Evolutionary conservation across 768 basidiomycete species (phyloP).

Genomic region (Asterophora lycoperdoides): DNA sequence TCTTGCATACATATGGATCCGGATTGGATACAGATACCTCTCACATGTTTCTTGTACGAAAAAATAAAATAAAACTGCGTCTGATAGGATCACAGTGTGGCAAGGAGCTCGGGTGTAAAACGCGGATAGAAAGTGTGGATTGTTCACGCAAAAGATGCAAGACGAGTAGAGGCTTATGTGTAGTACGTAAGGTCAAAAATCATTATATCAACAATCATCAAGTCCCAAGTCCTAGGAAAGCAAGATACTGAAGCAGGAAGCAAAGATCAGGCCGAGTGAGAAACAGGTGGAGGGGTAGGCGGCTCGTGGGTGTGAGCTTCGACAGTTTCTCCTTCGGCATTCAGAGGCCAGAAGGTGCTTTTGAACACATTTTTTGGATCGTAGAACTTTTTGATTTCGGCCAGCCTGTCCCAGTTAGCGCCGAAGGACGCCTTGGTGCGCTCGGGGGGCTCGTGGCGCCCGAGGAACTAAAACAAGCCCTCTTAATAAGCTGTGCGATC

Average conservation of each 20-base stretch:
- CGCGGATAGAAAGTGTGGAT: too few relatives aligned
- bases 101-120: too few relatives aligned
- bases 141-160: too few relatives aligned
- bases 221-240: too few relatives aligned
- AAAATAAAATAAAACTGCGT: background rate
- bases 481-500: constrained; percentile 13
- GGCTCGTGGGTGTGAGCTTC: constrained; percentile 62
- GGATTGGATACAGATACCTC: background rate
- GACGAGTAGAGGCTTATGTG: too few relatives aligned
- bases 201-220: too few relatives aligned
- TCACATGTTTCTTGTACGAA: background rate
- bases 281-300: constrained; percentile 32
- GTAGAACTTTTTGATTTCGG: constrained; percentile 66
- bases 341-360: constrained; percentile 79
- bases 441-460: constrained; percentile 59
- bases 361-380: constrained; percentile 76
- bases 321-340: constrained; percentile 51
- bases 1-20: background rate
- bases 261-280: too few relatives aligned
- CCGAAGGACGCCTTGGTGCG: constrained; percentile 69
- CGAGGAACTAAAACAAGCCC: constrained; percentile 55
- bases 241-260: too few relatives aligned
- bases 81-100: background rate
- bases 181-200: too few relatives aligned
- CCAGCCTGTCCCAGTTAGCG: constrained; percentile 67